phyloP scores from a whole-genome alignment of 345 rosid genomes.

The Arabis alpina region DNA sequence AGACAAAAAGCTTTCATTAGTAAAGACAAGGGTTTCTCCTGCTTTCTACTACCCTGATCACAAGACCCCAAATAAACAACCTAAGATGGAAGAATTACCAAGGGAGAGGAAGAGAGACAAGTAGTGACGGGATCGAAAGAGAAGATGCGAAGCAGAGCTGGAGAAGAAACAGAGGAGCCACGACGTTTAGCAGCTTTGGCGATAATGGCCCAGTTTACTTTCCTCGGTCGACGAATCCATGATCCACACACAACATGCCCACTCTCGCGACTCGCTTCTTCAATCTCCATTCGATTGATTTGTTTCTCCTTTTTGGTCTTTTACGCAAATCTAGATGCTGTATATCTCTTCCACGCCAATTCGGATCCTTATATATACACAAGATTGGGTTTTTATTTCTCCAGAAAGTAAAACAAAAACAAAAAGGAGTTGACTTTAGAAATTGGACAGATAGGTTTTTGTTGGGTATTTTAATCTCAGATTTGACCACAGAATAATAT shows the following conservation, averaged over 20 bases:
- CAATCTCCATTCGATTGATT: constrained; percentile 38
- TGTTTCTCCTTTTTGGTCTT: not conserved
- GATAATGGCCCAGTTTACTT: constrained; percentile 61
- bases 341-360: constrained; percentile 3
- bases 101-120: constrained; percentile 72
- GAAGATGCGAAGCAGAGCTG: constrained; percentile 75
- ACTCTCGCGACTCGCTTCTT: constrained; percentile 54
- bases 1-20: constrained; percentile 12
- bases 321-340: not conserved
- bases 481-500: constrained; percentile 8
- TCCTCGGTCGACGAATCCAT: constrained; percentile 93
- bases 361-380: constrained; percentile 20
- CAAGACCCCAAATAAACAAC: no score
- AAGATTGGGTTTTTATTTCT: not conserved
- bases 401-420: constrained; percentile 24
- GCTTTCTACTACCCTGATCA: not conserved
- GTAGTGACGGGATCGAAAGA: constrained; percentile 68
- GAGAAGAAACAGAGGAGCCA: constrained; percentile 43
- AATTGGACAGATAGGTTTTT: constrained; percentile 22
- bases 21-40: constrained; percentile 3
- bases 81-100: constrained; percentile 47
- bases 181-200: constrained; percentile 63
- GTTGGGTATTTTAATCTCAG: constrained; percentile 24
- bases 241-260: constrained; percentile 73
- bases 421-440: constrained; percentile 39